These are phyloP conservation scores for Solanum habrochaites DNA, from an alignment of 257 asterid species.

Conservation along the genomic window DNA sequence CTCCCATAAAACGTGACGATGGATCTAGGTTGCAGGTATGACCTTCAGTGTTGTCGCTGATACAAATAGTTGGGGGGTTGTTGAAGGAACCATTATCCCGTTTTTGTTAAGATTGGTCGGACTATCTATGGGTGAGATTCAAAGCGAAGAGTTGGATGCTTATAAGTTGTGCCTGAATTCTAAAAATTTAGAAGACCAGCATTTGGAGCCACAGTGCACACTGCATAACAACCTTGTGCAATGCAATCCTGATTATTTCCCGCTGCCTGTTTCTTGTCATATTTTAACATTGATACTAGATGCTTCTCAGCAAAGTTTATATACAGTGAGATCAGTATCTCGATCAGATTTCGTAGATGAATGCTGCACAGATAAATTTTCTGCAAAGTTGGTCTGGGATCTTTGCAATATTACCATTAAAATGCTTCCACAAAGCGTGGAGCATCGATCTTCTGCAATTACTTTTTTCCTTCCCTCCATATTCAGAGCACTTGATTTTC, in stretches of 20 bases:
- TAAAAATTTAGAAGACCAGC: slow-evolving; percentile 17
- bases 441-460: slow-evolving; percentile 68
- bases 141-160: slow-evolving; percentile 38
- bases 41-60: slow-evolving; percentile 49
- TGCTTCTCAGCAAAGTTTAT: slow-evolving; percentile 35
- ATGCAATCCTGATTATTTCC: slow-evolving; percentile 35
- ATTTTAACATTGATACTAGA: slow-evolving; percentile 44
- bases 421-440: slow-evolving; percentile 58
- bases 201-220: slow-evolving; percentile 6
- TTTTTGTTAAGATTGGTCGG: slow-evolving; percentile 65
- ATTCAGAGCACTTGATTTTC: slow-evolving; percentile 41
- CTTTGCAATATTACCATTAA: slow-evolving; percentile 47
- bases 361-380: slow-evolving; percentile 21
- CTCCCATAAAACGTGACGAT: background rate
- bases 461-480: slow-evolving; percentile 61
- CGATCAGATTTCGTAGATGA: slow-evolving; percentile 19
- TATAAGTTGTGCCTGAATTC: slow-evolving; percentile 34
- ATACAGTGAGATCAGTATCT: slow-evolving; percentile 9
- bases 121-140: slow-evolving; percentile 50
- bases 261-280: slow-evolving; percentile 50
- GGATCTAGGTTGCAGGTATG: slow-evolving; percentile 50
- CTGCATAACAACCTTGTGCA: slow-evolving; percentile 18
- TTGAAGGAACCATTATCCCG: slow-evolving; percentile 59
- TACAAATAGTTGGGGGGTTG: slow-evolving; percentile 62
- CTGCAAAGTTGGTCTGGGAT: slow-evolving; percentile 76